A percentile compares a stretch with the other conserved stretches of the same genome.
These are phyloP conservation scores for Pseudogymnoascus sp. DNA, from an alignment of 2,329 filamentous ascomycete genomes.

Conservation along the genomic window DNA sequence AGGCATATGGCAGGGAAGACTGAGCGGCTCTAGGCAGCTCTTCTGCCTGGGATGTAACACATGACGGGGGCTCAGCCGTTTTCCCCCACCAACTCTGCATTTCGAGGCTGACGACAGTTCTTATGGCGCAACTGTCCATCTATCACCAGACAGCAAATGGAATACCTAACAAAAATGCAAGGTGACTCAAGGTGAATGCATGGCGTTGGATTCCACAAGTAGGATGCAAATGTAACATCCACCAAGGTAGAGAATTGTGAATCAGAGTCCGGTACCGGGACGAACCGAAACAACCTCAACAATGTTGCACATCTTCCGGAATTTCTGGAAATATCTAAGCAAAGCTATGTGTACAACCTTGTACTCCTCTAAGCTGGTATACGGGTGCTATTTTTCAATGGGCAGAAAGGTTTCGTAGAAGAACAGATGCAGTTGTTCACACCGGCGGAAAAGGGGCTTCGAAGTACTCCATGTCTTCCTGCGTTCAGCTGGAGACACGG, in stretches of 20 bases:
- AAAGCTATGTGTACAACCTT: not conserved
- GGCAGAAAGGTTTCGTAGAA: not conserved
- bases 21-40: not conserved
- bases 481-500: not conserved
- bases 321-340: not conserved
- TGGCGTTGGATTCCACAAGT: not conserved
- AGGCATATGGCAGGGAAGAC: not conserved
- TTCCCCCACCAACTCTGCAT: not conserved
- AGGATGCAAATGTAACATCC: not conserved
- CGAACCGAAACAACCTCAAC: not conserved
- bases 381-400: not conserved
- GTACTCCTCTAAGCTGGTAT: not conserved
- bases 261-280: constrained; percentile 3
- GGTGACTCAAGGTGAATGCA: not conserved
- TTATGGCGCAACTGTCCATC: not conserved
- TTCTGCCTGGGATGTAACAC: not conserved
- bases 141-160: constrained; percentile 1
- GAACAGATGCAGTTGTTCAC: not conserved
- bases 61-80: not conserved
- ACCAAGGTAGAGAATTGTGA: not conserved
- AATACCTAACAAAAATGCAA: not conserved
- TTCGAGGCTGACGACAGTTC: not conserved
- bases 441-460: not conserved
- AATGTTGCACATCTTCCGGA: not conserved
- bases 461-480: not conserved